Evolutionary conservation across 192 early-diverging fungal species (phyloP).

Genomic region (Gigaspora rosea): DNA sequence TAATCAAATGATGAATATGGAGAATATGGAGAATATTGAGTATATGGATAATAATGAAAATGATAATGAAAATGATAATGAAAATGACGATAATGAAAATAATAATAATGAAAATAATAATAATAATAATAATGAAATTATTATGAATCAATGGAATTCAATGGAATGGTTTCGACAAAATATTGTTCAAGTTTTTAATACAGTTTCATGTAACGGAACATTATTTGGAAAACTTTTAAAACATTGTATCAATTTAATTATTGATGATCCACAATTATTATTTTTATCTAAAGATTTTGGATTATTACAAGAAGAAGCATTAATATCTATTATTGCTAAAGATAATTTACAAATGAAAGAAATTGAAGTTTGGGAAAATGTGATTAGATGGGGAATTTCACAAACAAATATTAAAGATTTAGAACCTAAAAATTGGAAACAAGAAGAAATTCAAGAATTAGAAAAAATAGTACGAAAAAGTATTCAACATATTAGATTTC

Average conservation of each 20-base stretch:
- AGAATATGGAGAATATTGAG: too few relatives aligned
- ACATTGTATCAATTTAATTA: not conserved
- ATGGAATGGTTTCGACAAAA: not conserved
- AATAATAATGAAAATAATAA: too few relatives aligned
- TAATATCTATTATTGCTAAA: not conserved
- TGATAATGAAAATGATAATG: too few relatives aligned
- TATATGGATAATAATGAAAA: too few relatives aligned
- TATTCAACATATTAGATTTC: conserved; percentile 13
- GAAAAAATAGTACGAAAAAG: not conserved
- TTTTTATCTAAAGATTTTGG: not conserved
- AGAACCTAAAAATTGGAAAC: not conserved
- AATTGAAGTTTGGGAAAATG: conserved; percentile 14
- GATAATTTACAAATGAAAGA: not conserved
- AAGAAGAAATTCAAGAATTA: conserved; percentile 6
- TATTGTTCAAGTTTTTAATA: conserved; percentile 1
- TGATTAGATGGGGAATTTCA: conserved; percentile 6
- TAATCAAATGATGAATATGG: too few relatives aligned
- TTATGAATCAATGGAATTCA: not conserved
- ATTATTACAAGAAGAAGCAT: not conserved
- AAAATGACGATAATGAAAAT: too few relatives aligned
- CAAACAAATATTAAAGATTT: not conserved
- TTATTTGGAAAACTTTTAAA: not conserved
- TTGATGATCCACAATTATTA: not conserved
- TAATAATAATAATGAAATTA: too few relatives aligned
- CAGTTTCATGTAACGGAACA: not conserved